phyloP scores from a whole-genome alignment of 768 basidiomycete genomes.

The Kwoniella heveanensis region DNA sequence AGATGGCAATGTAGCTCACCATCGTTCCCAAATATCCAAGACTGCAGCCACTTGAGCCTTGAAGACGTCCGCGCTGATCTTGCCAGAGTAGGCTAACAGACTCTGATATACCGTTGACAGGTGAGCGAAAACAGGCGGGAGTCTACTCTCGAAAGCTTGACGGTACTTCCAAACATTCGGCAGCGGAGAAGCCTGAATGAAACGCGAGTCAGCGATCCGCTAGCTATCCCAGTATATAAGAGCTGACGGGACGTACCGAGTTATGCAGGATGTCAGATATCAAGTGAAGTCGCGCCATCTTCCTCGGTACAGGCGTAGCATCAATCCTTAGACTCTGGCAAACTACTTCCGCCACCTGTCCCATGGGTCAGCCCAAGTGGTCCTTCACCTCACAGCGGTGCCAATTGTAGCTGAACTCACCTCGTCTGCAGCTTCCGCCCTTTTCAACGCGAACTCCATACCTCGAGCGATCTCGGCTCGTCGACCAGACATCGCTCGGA shows the following conservation, averaged over 20 bases:
- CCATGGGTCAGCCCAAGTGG: not conserved
- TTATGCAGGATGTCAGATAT: constrained; percentile 98
- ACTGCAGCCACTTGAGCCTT: constrained; percentile 86
- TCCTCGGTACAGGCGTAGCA: constrained; percentile 94
- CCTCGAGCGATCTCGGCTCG: constrained; percentile 88
- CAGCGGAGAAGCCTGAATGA: constrained; percentile 68
- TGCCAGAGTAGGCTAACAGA: constrained; percentile 74
- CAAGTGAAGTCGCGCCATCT: constrained; percentile 89
- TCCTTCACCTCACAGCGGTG: too few species aligned
- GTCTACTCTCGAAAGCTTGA: constrained; percentile 83
- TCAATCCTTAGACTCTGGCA: constrained; percentile 84
- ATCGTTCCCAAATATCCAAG: constrained; percentile 96
- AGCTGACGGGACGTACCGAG: constrained; percentile 59
- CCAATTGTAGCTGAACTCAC: constrained; percentile 61
- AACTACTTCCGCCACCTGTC: constrained; percentile 84
- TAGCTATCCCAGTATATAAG: not conserved
- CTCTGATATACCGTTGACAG: constrained; percentile 87
- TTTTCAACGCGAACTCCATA: constrained; percentile 96
- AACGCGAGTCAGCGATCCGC: not conserved
- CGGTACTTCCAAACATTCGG: constrained; percentile 98
- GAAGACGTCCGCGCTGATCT: constrained; percentile 95
- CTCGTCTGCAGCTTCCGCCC: constrained; percentile 93
- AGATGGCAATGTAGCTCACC: constrained; percentile 56
- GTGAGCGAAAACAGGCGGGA: constrained; percentile 95
- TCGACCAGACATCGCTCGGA: constrained; percentile 80